Conservation (phyloP, 2,329 filamentous ascomycete species). For the Phialophora verrucosa region DNA sequence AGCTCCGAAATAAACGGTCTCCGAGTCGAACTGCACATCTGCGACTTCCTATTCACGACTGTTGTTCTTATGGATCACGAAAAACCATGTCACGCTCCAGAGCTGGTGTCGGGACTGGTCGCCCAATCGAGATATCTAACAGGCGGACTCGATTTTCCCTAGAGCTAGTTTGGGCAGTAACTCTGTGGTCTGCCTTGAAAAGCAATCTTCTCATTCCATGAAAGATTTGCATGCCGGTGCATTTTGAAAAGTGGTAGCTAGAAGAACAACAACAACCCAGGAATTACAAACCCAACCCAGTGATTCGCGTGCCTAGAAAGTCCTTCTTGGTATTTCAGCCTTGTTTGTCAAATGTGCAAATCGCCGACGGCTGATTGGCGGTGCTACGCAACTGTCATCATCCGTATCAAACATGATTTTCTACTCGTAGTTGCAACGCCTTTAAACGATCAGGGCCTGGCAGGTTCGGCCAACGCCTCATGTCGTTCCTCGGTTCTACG, state of each 20-base stretch:
- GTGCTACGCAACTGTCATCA: too few species aligned
- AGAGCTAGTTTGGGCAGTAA: constrained; percentile 31
- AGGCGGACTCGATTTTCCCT: constrained; percentile 26
- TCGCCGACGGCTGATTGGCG: constrained; percentile 14
- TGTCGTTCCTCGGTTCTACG: too few species aligned
- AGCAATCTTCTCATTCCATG: constrained; percentile 27
- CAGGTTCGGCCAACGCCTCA: too few species aligned
- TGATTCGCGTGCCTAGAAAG: neutral
- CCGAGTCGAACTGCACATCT: constrained; percentile 20
- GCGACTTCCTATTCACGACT: constrained; percentile 26
- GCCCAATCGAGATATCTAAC: constrained; percentile 30
- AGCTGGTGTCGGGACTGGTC: constrained; percentile 25
- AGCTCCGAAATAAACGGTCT: constrained; percentile 62
- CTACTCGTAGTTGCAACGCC: too few species aligned
- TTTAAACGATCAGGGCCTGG: too few species aligned
- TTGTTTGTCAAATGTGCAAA: neutral
- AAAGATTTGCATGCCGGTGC: constrained; percentile 30
- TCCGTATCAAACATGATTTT: too few species aligned
- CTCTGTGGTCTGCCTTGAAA: constrained; percentile 31
- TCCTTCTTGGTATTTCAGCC: neutral
- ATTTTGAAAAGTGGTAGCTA: constrained; percentile 36
- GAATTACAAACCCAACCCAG: constrained; percentile 20
- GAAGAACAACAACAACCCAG: constrained; percentile 32
- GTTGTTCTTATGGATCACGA: constrained; percentile 30
- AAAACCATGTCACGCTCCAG: constrained; percentile 26